phyloP scores from a whole-genome alignment of 2,329 filamentous ascomycete genomes.

The Fusarium sp. region DNA sequence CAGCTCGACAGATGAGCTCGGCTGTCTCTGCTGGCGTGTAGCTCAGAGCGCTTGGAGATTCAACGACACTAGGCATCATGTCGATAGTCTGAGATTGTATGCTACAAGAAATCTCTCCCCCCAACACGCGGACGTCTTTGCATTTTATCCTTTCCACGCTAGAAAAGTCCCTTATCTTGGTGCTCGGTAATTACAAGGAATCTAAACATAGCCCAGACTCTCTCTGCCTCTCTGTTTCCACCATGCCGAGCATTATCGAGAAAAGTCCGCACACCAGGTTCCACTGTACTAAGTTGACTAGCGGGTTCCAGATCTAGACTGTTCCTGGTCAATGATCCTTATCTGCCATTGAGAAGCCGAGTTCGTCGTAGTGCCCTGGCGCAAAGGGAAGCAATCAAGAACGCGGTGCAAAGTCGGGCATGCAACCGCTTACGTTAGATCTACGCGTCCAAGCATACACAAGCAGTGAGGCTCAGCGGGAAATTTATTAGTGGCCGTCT shows the following conservation, averaged over 20 bases:
- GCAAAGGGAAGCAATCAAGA: no score
- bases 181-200: constrained; percentile 6
- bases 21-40: constrained; percentile 40
- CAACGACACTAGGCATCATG: constrained; percentile 4
- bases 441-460: not conserved
- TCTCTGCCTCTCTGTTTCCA: constrained; percentile 5
- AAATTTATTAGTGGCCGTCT: not conserved
- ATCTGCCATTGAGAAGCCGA: not conserved
- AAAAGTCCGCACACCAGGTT: constrained; percentile 19
- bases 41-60: constrained; percentile 12
- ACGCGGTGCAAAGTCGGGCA: constrained; percentile 7
- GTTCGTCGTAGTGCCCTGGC: not conserved
- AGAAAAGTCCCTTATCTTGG: not conserved
- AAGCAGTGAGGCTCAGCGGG: constrained; percentile 23
- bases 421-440: not conserved
- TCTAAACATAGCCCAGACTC: not conserved
- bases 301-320: not conserved
- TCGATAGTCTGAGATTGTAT: not conserved
- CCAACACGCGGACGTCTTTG: not conserved
- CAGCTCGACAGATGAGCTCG: constrained; percentile 34
- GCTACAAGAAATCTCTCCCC: not conserved
- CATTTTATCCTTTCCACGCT: not conserved
- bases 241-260: constrained; percentile 27
- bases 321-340: constrained; percentile 1
- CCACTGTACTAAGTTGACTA: constrained; percentile 14